These are phyloP conservation scores for Plenodomus lindquistii DNA, from an alignment of 2,329 filamentous ascomycete species.

Conservation along the genomic window DNA sequence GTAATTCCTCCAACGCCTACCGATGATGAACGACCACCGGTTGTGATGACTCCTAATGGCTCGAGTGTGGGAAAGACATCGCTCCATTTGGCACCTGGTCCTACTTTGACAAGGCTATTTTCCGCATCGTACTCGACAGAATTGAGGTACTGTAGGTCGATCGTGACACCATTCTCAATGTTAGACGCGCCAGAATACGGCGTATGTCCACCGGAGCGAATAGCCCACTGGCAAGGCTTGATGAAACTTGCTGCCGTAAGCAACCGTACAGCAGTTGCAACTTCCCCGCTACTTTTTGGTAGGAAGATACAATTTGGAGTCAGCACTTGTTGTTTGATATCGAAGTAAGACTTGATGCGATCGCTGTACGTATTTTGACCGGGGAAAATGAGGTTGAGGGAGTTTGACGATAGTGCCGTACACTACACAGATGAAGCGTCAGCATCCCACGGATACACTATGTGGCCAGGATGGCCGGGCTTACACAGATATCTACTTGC, in stretches of 20 bases:
- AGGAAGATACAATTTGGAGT: conserved; percentile 30
- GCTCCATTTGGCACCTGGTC: conserved; percentile 30
- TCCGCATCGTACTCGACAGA: conserved; percentile 17
- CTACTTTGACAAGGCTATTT: conserved; percentile 21
- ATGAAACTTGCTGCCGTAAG: conserved; percentile 5
- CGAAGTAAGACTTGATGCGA: conserved; percentile 23
- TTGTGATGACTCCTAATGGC: conserved; percentile 22
- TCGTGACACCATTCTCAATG: conserved; percentile 32
- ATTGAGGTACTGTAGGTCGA: conserved; percentile 30
- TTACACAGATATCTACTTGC: too few relatives aligned
- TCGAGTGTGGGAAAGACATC: conserved; percentile 30
- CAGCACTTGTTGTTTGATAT: conserved; percentile 23
- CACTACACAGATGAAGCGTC: too few relatives aligned
- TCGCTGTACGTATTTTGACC: conserved; percentile 15
- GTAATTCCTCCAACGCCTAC: conserved; percentile 34
- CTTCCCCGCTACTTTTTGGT: conserved; percentile 19
- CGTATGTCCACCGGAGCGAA: conserved; percentile 31
- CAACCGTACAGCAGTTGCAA: conserved; percentile 20
- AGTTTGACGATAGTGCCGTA: too few relatives aligned
- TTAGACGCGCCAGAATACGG: conserved; percentile 30
- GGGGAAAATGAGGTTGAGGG: too few relatives aligned
- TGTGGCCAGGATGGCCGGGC: too few relatives aligned
- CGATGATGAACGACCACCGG: conserved; percentile 27
- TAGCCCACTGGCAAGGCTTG: conserved; percentile 23
- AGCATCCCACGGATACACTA: too few relatives aligned